Conservation (phyloP, 495 filamentous ascomycete genomes). For the Parmelia sp. region DNA sequence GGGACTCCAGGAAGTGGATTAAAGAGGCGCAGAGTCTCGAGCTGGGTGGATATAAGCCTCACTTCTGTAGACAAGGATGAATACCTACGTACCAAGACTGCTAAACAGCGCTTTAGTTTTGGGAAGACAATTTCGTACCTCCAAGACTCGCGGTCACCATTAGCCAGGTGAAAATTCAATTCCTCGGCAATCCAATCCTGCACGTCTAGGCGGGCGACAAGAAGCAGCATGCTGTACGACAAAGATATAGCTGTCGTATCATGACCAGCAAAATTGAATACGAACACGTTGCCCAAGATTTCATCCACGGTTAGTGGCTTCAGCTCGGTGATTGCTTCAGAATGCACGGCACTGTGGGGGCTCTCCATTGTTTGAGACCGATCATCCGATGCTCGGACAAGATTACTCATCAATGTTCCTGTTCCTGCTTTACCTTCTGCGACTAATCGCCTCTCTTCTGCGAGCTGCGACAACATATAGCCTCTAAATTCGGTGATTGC, state of each 20-base stretch:
- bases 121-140: constrained; percentile 39
- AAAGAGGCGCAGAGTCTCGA: constrained; percentile 24
- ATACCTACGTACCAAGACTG: constrained; percentile 37
- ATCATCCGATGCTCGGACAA: not conserved
- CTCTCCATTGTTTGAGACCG: not conserved
- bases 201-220: constrained; percentile 37
- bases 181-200: constrained; percentile 41
- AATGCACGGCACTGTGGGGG: not conserved
- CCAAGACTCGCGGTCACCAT: constrained; percentile 31
- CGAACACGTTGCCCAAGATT: constrained; percentile 44
- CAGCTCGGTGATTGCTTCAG: not conserved
- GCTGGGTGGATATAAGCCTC: constrained; percentile 4
- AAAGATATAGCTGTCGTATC: constrained; percentile 16
- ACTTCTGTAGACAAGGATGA: not conserved
- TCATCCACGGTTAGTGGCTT: constrained; percentile 32
- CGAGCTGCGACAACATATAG: not conserved
- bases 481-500: not conserved
- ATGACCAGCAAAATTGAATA: constrained; percentile 47
- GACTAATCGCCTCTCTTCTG: not conserved
- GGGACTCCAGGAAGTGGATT: constrained; percentile 10
- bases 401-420: not conserved
- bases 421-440: not conserved
- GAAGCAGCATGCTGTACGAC: constrained; percentile 36
- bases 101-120: constrained; percentile 38
- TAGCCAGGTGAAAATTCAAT: constrained; percentile 31